Evolutionary conservation across 441 rosid species (phyloP).

Genomic region (Bruguiera hainesii): DNA sequence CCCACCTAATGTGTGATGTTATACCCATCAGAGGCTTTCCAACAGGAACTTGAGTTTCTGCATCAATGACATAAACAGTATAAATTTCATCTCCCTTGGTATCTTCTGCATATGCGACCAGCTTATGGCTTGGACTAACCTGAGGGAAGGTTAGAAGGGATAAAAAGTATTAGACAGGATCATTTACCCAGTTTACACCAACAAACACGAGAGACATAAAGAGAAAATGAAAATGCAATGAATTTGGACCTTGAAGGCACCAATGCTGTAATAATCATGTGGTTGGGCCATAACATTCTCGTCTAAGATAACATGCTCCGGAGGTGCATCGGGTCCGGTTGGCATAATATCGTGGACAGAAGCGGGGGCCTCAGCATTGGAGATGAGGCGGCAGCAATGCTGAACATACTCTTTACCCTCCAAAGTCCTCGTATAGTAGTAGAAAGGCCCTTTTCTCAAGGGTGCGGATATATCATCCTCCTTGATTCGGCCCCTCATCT

Average conservation of each 20-base stretch:
- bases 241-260: constrained; percentile 52
- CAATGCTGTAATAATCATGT: constrained; percentile 52
- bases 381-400: constrained; percentile 52
- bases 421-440: constrained; percentile 61
- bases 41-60: constrained; percentile 44
- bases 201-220: too few relatives aligned
- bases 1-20: constrained; percentile 66
- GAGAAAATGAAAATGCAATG: background rate
- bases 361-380: constrained; percentile 34
- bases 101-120: constrained; percentile 89
- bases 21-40: constrained; percentile 53
- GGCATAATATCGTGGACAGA: constrained; percentile 75
- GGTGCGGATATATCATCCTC: constrained; percentile 88
- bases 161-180: background rate
- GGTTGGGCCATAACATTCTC: constrained; percentile 72
- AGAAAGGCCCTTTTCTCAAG: constrained; percentile 57
- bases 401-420: constrained; percentile 85
- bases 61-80: constrained; percentile 59
- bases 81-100: constrained; percentile 77
- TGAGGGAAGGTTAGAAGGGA: constrained; percentile 22
- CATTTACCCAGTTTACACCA: too few relatives aligned
- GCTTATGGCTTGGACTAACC: constrained; percentile 71
- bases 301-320: constrained; percentile 80
- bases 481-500: constrained; percentile 75
- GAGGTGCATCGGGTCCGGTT: constrained; percentile 66